Conservation (phyloP, 2,329 filamentous ascomycete genomes). For the Pseudogymnoascus sp. region DNA sequence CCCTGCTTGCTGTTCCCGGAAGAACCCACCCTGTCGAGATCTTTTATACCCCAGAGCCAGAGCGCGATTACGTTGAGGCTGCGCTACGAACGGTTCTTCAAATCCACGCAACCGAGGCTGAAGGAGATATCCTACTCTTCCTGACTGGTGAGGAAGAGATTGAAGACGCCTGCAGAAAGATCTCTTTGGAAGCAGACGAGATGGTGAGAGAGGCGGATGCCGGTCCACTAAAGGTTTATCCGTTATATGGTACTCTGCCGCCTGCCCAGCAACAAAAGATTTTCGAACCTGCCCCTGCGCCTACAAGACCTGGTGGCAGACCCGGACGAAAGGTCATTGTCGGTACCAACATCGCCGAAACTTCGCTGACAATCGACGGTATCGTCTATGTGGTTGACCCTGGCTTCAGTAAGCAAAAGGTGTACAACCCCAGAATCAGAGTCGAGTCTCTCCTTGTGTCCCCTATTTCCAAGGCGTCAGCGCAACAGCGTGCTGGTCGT, state of each 20-base stretch:
- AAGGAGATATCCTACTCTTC: conserved; percentile 91
- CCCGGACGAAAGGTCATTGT: conserved; percentile 93
- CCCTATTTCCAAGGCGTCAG: conserved; percentile 94
- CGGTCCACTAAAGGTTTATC: conserved; percentile 82
- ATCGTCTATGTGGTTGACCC: conserved; percentile 99
- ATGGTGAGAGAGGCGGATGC: conserved; percentile 85
- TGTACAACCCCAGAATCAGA: conserved; percentile 93
- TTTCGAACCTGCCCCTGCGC: conserved; percentile 77
- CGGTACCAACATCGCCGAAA: conserved; percentile 97
- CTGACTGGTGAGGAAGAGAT: conserved; percentile 98
- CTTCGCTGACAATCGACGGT: conserved; percentile 92
- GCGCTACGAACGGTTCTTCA: conserved; percentile 90
- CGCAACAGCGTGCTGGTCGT: conserved; percentile 96
- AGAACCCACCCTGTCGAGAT: conserved; percentile 96
- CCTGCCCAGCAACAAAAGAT: conserved; percentile 91
- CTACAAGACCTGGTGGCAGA: conserved; percentile 64
- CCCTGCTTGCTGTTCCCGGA: conserved; percentile 86
- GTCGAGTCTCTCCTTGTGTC: conserved; percentile 97
- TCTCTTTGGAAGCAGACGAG: conserved; percentile 82
- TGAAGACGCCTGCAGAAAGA: conserved; percentile 90
- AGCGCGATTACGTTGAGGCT: conserved; percentile 94
- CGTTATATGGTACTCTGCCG: conserved; percentile 87
- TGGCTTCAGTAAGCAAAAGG: conserved; percentile 98
- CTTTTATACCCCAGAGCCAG: conserved; percentile 94
- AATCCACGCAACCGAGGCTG: conserved; percentile 85